A percentile compares a stretch with the other conserved stretches of the same genome.
phyloP scores from a whole-genome alignment of 192 early-diverging fungal species.

The Paraglomus brasilianum region DNA sequence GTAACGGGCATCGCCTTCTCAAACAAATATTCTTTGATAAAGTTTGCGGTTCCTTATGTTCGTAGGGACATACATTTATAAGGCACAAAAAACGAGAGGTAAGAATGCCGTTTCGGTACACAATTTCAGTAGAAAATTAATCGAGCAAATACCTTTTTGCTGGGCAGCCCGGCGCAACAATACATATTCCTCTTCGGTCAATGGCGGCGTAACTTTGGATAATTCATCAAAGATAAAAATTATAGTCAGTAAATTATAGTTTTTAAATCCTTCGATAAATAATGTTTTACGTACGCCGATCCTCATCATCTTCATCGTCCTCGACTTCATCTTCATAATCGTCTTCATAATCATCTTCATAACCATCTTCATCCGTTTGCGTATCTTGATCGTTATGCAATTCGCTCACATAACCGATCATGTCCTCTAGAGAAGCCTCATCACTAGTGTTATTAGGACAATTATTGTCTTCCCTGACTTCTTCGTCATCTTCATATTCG shows the following conservation, averaged over 20 bases:
- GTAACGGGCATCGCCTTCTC: conserved; percentile 49
- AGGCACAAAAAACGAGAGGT: neutral
- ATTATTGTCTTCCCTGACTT: conserved; percentile 33
- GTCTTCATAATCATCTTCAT: neutral
- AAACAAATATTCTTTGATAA: conserved; percentile 63
- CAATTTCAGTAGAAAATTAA: neutral
- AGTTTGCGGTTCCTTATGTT: conserved; percentile 50
- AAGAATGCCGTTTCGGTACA: too few relatives aligned
- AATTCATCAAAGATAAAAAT: neutral
- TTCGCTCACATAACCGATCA: conserved; percentile 25
- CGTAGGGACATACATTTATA: neutral
- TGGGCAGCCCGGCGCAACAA: conserved; percentile 26
- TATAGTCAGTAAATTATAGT: neutral
- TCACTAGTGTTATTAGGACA: conserved; percentile 27
- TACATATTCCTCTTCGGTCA: conserved; percentile 42
- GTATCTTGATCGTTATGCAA: conserved; percentile 29
- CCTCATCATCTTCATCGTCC: neutral
- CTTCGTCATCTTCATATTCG: conserved; percentile 44
- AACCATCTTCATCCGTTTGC: conserved; percentile 3
- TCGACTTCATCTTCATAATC: conserved; percentile 18
- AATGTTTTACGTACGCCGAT: conserved; percentile 3
- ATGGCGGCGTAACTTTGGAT: neutral
- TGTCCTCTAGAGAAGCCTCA: conserved; percentile 26
- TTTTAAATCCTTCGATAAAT: conserved; percentile 1
- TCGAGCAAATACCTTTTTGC: conserved; percentile 19